Conservation (phyloP, 2,329 filamentous ascomycete genomes). For the Neonectria ditissima region DNA sequence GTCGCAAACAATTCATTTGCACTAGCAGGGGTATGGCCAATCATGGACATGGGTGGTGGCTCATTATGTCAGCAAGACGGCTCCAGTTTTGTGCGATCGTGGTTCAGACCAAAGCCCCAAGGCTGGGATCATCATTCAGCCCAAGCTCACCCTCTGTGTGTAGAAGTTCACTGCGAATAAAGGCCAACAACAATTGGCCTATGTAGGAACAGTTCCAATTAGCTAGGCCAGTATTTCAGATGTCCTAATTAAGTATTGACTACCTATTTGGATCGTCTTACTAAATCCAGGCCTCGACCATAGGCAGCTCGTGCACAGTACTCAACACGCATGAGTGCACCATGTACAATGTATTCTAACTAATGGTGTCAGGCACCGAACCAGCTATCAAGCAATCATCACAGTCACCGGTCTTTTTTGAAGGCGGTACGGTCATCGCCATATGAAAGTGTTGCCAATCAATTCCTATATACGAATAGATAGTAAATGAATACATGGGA, state of each 20-base stretch:
- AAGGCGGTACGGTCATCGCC: not conserved
- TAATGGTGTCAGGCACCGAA: not conserved
- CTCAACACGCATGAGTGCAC: not conserved
- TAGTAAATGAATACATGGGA: no score
- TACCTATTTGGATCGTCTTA: no score
- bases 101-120: conserved; percentile 1
- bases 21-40: conserved; percentile 30
- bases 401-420: not conserved
- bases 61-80: conserved; percentile 37
- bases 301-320: not conserved
- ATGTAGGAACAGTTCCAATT: not conserved
- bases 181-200: not conserved
- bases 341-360: not conserved
- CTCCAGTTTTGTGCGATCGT: conserved; percentile 26
- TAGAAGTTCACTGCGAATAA: not conserved
- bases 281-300: no score
- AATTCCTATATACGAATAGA: not conserved
- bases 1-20: conserved; percentile 39
- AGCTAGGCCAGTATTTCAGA: not conserved
- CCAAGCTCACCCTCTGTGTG: conserved; percentile 18
- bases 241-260: not conserved
- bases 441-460: not conserved
- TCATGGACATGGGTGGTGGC: not conserved
- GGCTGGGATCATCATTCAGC: conserved; percentile 24
- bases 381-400: not conserved